Conservation (phyloP, 352 stramenopile genomes). For the Phytopythium mirpurense region DNA sequence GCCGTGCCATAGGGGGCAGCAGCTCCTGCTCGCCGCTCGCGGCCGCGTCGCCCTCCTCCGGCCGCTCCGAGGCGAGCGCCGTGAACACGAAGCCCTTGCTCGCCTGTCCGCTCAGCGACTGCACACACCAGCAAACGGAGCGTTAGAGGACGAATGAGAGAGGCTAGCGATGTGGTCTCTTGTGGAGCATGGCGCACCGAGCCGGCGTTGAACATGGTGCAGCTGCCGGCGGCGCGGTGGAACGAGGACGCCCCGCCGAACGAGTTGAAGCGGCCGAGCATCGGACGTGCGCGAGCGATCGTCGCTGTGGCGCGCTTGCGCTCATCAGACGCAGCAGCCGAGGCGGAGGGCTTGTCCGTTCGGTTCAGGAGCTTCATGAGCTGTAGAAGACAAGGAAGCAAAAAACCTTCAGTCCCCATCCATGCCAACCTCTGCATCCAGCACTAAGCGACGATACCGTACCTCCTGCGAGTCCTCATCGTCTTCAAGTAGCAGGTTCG, state of each 20-base stretch:
- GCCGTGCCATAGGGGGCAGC: slow-evolving; percentile 6
- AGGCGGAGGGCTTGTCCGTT: slow-evolving; percentile 23
- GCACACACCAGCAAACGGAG: neutral
- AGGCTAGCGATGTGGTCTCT: neutral
- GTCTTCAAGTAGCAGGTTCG: slow-evolving; percentile 67
- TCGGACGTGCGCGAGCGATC: slow-evolving; percentile 15
- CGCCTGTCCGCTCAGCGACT: slow-evolving; percentile 13
- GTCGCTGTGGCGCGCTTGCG: slow-evolving; percentile 1
- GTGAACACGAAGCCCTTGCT: slow-evolving; percentile 83
- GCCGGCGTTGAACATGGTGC: slow-evolving; percentile 62
- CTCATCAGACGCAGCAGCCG: neutral
- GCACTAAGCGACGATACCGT: too few species aligned
- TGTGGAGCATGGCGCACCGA: slow-evolving; percentile 48
- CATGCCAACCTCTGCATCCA: too few species aligned
- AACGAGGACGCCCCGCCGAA: slow-evolving; percentile 63
- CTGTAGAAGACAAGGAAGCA: slow-evolving; percentile 11
- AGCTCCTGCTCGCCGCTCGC: slow-evolving; percentile 18
- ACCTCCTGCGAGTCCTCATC: slow-evolving; percentile 79
- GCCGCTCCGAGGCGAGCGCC: slow-evolving; percentile 45
- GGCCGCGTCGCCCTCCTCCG: slow-evolving; percentile 33
- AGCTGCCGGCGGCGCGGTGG: slow-evolving; percentile 56
- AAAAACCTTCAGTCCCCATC: too few species aligned
- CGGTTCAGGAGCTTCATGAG: slow-evolving; percentile 58
- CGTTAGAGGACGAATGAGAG: neutral
- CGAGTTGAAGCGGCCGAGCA: slow-evolving; percentile 48